Evolutionary conservation across 2,329 filamentous ascomycete genomes (phyloP), one percentile per base, ranked within the genome.

Genomic region (Knufia petricola): DNA sequence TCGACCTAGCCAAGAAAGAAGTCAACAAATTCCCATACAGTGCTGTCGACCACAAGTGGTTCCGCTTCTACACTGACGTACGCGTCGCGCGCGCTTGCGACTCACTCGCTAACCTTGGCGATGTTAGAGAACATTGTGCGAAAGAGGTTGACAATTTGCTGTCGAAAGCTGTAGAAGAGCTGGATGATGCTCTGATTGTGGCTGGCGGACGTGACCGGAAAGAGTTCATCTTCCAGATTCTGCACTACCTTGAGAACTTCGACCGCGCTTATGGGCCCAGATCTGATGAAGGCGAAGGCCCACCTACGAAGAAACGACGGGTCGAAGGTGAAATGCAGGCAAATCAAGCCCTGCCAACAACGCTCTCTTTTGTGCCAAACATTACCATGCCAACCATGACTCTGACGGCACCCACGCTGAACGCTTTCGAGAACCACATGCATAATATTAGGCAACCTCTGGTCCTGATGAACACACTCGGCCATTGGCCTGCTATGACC

Each of bases 151-250:
- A 20, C 23, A 26, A 47, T 13, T 78, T 72, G 65, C 61, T 88
- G 3, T 72, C 77, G 28, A 63, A 71, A 1, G 70, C 84, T 1
- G 76, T 94, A 28, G 73, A 74, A 46, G 67, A 74, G 1, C 72
- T 96, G 1, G 89, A 95, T 59, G 79, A 81, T 63, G 82, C 84
- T 0, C 66, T 94, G 38, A 86, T 94, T 39, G 76, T 88, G 47
- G 78, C 85, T 0, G 85, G 84, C 1, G 83, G 76, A 0, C 77
- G 78, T 1, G 71, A 61, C 1, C 70, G 85, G 48, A 74, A 77
- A 6, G 56, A 60, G 7, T 53, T 67, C 24, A 63, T 73, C 19
- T 65, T 69, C 45, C 49, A 51, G 6, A 53, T 73, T 2, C 49
- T 73, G n/a, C 30, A 50, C 2, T 49, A 54, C 13, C 34, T 58